phyloP scores from a whole-genome alignment of 148 eudicot genomes.

The Rhododendron ovatum region DNA sequence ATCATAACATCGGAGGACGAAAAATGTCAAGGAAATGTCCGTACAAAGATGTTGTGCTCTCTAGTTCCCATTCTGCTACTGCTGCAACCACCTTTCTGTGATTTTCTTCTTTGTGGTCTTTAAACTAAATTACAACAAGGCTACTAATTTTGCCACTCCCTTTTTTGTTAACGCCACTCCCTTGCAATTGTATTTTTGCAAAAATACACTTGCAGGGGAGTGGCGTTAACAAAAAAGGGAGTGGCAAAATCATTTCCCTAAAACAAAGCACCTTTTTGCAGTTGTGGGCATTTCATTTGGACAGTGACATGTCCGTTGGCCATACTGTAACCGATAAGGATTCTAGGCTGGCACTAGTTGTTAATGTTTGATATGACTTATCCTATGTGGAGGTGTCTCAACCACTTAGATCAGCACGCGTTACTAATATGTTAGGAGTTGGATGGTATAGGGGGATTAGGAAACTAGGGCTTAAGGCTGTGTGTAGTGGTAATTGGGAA shows the following conservation, averaged over 20 bases:
- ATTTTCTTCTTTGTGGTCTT: neutral
- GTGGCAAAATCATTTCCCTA: too few species aligned
- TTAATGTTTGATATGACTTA: neutral
- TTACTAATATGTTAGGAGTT: neutral
- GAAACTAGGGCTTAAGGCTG: neutral
- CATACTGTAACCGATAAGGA: neutral
- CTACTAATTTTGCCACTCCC: too few species aligned
- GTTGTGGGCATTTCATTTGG: neutral
- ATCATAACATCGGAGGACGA: neutral
- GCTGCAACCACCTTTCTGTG: neutral
- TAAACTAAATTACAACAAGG: neutral
- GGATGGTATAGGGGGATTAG: neutral
- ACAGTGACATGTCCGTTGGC: neutral
- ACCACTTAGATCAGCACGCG: neutral
- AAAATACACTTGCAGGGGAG: too few species aligned
- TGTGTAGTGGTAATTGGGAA: neutral
- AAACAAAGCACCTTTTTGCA: neutral
- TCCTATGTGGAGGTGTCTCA: neutral
- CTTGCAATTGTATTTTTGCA: too few species aligned
- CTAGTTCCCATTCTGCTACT: neutral
- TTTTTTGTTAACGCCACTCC: too few species aligned
- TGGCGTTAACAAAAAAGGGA: too few species aligned
- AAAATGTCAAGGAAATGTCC: neutral
- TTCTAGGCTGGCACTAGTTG: neutral
- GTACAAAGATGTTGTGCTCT: neutral